Evolutionary conservation across 2,329 filamentous ascomycete genomes (phyloP).

Genomic region (Phialocephala sp.): DNA sequence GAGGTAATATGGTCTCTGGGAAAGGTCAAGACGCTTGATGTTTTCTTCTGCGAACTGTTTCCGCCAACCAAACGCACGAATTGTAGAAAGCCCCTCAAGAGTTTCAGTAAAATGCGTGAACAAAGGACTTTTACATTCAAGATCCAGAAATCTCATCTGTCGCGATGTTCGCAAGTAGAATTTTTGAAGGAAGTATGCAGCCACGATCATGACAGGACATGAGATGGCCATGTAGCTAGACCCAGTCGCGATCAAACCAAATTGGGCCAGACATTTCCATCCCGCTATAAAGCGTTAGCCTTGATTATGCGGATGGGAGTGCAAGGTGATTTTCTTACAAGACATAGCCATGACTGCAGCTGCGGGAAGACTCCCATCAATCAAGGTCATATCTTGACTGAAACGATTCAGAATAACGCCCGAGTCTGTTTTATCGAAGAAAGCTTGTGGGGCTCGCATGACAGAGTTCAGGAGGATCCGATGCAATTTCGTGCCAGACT

Average conservation of each 20-base stretch:
- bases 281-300: conserved; percentile 11
- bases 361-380: conserved; percentile 37
- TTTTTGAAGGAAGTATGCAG: conserved; percentile 43
- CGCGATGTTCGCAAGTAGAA: conserved; percentile 54
- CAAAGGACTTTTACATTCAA: conserved; percentile 50
- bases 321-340: conserved; percentile 5
- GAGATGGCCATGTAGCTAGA: conserved; percentile 27
- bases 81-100: conserved; percentile 53
- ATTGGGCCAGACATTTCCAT: conserved; percentile 20
- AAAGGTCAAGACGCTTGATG: conserved; percentile 53
- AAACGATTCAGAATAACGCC: conserved; percentile 34
- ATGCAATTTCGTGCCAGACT: conserved; percentile 22
- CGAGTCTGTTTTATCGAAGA: conserved; percentile 31
- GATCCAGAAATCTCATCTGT: conserved; percentile 53
- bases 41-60: conserved; percentile 51
- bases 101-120: conserved; percentile 54
- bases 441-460: conserved; percentile 28
- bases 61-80: conserved; percentile 64
- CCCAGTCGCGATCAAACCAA: conserved; percentile 44
- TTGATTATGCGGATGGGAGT: too few species aligned
- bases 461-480: conserved; percentile 24
- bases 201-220: conserved; percentile 35
- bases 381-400: conserved; percentile 36
- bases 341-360: conserved; percentile 17
- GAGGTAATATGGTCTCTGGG: conserved; percentile 63